A percentile compares a stretch with the other conserved stretches of the same genome.
Evolutionary conservation across 345 rosid genomes (phyloP).

Genomic region (Draba incana): DNA sequence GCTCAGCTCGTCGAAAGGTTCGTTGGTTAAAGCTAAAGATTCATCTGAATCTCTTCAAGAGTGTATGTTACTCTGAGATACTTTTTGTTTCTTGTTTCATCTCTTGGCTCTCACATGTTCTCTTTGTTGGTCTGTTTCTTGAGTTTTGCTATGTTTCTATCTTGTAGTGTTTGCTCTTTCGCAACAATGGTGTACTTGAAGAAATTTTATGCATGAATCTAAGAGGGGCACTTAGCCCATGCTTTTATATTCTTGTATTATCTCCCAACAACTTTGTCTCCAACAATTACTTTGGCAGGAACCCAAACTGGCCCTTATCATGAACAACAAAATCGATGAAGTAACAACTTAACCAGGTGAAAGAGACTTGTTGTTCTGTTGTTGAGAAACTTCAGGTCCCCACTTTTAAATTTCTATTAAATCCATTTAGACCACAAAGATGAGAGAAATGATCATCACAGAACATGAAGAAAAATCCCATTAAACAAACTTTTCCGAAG

Average conservation of each 20-base stretch:
- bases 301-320: constrained; percentile 4
- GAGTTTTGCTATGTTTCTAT: constrained; percentile 11
- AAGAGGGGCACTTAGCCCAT: constrained; percentile 14
- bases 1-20: constrained; percentile 63
- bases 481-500: constrained; percentile 8
- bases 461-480: constrained; percentile 23
- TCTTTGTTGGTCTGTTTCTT: constrained; percentile 10
- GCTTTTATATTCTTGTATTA: constrained; percentile 19
- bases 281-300: constrained; percentile 3
- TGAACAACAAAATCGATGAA: too few relatives aligned
- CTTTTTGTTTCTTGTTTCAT: not conserved
- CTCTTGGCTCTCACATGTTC: constrained; percentile 17
- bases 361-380: constrained; percentile 26
- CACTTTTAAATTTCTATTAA: not conserved
- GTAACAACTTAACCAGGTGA: constrained; percentile 13
- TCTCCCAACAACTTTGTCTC: constrained; percentile 15
- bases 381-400: constrained; percentile 33
- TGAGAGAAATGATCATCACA: constrained; percentile 12
- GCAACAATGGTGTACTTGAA: constrained; percentile 19
- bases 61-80: not conserved
- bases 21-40: constrained; percentile 49
- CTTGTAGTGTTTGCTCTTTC: not conserved
- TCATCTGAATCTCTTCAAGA: constrained; percentile 26
- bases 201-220: constrained; percentile 12
- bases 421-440: not conserved